Evolutionary conservation across 2,329 filamentous ascomycete species (phyloP), one percentile per base, ranked within the genome.

Genomic region (Fusarium sp.): DNA sequence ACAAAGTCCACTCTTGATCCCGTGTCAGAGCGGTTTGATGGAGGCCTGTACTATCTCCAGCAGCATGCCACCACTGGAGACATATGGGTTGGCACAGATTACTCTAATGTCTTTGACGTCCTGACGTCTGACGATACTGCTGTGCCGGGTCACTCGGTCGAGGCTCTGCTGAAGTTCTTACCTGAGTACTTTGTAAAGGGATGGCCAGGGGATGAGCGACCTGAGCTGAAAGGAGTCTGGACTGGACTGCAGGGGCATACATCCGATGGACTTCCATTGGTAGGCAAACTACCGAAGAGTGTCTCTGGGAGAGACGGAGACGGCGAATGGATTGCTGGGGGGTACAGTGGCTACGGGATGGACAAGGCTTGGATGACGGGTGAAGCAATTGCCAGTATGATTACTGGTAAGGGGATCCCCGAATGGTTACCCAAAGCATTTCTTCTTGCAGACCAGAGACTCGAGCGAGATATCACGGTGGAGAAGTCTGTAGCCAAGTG

Each of bases 371-470:
- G 50, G 50, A 11, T 52, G 50, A 26, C 22, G 2, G 50, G 50
- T 4, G 50, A 52, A 36, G 50, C 50, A 1, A 0, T 52, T 22
- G 32, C 18, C 0, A 26, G 17, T 22, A 52, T 52, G 32, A 2
- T 52, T 6, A 0, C 18, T 0, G 32, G 50, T 2, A 52, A 52
- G 1, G n/a, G 50, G 0, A 4, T 26, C 4, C 50, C 50, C 2
- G 50, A 36, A 22, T 52, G 50, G 50, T 6, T 52, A 3, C 50
- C 32, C 1, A 36, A 26, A 8, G 50, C 50, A 4, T 52, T 52
- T 12, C 50, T 52, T 20, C 22, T 52, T 15, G 11, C 50, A 8
- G n/a, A 36, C 0, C 17, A 26, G 12, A 52, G 50, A 4, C 50
- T 52, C 0, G 32, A 52, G 4, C 3, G 30, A 15, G 50, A 52